Evolutionary conservation across 441 rosid genomes (phyloP), one percentile per base, ranked within the genome.

Genomic region (Pelargonium hybrid): DNA sequence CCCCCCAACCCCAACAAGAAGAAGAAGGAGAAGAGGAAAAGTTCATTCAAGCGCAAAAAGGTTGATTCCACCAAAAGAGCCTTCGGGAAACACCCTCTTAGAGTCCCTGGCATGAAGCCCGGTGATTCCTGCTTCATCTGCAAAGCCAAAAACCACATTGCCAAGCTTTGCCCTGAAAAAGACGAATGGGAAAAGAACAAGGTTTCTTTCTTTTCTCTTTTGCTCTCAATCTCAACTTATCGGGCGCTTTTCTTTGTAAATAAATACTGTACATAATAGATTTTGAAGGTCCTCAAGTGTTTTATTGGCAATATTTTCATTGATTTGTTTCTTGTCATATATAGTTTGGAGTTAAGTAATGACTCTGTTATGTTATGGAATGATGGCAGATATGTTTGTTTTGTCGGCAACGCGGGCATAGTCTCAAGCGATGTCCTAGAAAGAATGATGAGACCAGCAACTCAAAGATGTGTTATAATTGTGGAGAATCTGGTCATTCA

Each of bases 41-140:
- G 79, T 82, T 80, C 73, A 67, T 84, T 93, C 83, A 91, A 93
- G 87, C 84, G 81, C 56, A 86, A 86, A 72, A 84, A 71, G 21
- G 72, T 84, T 8, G 86, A 70, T 1, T 25, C 83, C 20, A 39
- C 79, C 29, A 75, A 29, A 5, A 84, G 74, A 73, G 74, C 85
- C 68, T 77, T 87, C 34, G 77, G 70, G 2, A 87, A 79, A 17
- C 98, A 88, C 80, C 98, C 98, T 13, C 87, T 93, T 14, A 81
- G 97, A 59, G 82, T 91, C 47, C 91, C 96, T 67, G 98, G 98
- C 31, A 86, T 91, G 96, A 93, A 83, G 79, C 97, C 98, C n/a
- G 98, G 96, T 7, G 95, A 90, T 74, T 86, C 91, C 13, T 93
- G 98, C 76, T 93, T 71, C 69, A 90, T 93, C 15, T 91, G 96